Base-by-base conservation (phyloP, 1,284 basidiomycete genomes). In the Farysia itapuensis region DNA sequence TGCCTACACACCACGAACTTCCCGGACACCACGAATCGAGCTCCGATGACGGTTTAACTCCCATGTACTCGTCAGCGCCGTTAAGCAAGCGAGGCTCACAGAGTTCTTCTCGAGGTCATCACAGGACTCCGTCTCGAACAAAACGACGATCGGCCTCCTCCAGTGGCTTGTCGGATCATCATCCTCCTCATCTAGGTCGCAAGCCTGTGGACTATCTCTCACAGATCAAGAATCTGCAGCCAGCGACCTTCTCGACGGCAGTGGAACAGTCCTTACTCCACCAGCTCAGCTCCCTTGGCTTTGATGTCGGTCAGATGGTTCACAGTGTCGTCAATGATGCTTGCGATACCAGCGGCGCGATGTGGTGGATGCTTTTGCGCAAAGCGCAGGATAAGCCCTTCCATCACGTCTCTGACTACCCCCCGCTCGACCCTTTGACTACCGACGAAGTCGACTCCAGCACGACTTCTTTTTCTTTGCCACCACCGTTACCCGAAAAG, bases 361-460 rank as follows among this genome's bases (percentile, higher is more conserved):
- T 90, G 11, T 98, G 94, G 94, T 98, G 95, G 95, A 89, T 96
- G 82, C 79, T 98, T 38, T 85, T 88, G 70, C 83, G 86, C 64
- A 88, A 86, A 68, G 82, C 85, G 8, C 86, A 89, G 75, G 85
- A 84, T 69, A 84, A 72, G 28, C 18, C 25, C 16, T n/a, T n/a
- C n/a, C n/a, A n/a, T n/a, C 8, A 36, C 21, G 34, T 12, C 34
- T 12, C 12, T 23, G 16, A 36, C 8, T 8, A 8, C 15, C 37
- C 23, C 35, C 8, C 31, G 15, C 20, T 30, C 45, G 13, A 20
- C 42, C 5, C 21, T 9, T 13, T 28, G 5, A 30, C 38, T 9
- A 28, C 19, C 14, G 34, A 16, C 9, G 8, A 7, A 7, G 9
- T 20, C 11, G 7, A 11, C 18, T 11, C 6, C 9, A 19, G 9